A percentile compares a stretch with the other conserved stretches of the same genome.
These are phyloP conservation scores for Coemansia sp. DNA, from an alignment of 192 early-diverging fungal genomes.

Conservation along the genomic window DNA sequence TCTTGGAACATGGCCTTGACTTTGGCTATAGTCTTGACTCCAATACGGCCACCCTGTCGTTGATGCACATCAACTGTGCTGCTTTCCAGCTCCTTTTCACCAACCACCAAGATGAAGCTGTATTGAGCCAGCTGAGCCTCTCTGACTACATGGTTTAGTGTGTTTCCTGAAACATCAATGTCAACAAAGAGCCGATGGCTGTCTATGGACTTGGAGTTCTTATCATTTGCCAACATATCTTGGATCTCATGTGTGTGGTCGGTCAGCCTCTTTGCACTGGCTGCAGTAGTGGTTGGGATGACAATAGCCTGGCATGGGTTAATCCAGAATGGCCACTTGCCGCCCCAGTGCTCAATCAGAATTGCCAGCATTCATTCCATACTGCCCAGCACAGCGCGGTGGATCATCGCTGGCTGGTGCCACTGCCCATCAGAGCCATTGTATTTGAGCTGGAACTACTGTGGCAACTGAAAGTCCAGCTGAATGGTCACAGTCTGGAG, in stretches of 20 bases:
- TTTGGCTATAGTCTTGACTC: conserved; percentile 62
- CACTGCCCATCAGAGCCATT: conserved; percentile 62
- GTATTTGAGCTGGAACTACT: conserved; percentile 79
- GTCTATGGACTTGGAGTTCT: conserved; percentile 47
- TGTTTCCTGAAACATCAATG: conserved; percentile 64
- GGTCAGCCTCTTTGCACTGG: conserved; percentile 52
- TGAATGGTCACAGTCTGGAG: conserved; percentile 97
- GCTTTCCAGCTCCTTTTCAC: conserved; percentile 71
- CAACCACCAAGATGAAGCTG: conserved; percentile 85
- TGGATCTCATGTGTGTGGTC: conserved; percentile 69
- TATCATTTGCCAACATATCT: conserved; percentile 33
- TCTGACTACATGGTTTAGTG: conserved; percentile 75
- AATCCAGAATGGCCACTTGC: conserved; percentile 95
- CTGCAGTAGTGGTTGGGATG: conserved; percentile 60
- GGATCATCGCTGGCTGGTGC: conserved; percentile 88
- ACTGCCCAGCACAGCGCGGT: conserved; percentile 85
- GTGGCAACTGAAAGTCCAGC: conserved; percentile 92
- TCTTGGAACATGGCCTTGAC: conserved; percentile 61
- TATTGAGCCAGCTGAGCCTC: conserved; percentile 81
- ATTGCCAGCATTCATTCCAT: conserved; percentile 97
- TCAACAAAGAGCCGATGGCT: conserved; percentile 78
- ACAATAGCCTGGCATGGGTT: conserved; percentile 87
- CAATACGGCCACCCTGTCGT: conserved; percentile 62
- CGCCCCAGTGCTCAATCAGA: conserved; percentile 86
- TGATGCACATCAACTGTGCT: conserved; percentile 73